These are phyloP conservation scores for Russula dissimulans DNA, from an alignment of 768 basidiomycete genomes.

Conservation along the genomic window DNA sequence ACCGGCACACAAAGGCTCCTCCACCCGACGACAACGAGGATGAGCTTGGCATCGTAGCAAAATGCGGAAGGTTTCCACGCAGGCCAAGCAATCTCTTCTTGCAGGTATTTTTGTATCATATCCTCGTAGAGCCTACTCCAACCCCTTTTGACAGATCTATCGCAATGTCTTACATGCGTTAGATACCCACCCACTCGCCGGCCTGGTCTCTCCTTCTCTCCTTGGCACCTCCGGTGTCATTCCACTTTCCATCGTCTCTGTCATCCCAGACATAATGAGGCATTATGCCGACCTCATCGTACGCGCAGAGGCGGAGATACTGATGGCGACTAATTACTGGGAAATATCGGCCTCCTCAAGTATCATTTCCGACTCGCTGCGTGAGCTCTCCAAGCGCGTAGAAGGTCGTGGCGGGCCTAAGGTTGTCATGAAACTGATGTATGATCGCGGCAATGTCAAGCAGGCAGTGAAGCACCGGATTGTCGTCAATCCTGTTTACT, in stretches of 20 bases:
- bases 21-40: not conserved
- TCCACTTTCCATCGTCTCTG: constrained; percentile 51
- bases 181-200: constrained; percentile 43
- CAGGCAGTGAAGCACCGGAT: constrained; percentile 42
- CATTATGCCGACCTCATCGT: constrained; percentile 59
- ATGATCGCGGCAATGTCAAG: constrained; percentile 55
- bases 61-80: constrained; percentile 44
- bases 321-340: constrained; percentile 61
- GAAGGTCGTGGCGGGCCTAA: constrained; percentile 35
- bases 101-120: constrained; percentile 32
- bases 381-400: constrained; percentile 32
- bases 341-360: constrained; percentile 43
- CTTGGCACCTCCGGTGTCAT: constrained; percentile 54
- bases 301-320: constrained; percentile 51
- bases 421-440: constrained; percentile 58
- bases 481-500: constrained; percentile 37
- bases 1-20: not conserved
- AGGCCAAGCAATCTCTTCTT: constrained; percentile 53
- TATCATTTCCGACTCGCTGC: constrained; percentile 37
- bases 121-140: not conserved
- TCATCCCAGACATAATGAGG: constrained; percentile 65
- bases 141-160: constrained; percentile 39
- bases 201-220: constrained; percentile 53
- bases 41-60: constrained; percentile 38
- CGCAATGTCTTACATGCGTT: constrained; percentile 51